Evolutionary conservation across 345 rosid species (phyloP), one percentile per base, ranked within the genome.

Genomic region (Rhodamnia rubescens): DNA sequence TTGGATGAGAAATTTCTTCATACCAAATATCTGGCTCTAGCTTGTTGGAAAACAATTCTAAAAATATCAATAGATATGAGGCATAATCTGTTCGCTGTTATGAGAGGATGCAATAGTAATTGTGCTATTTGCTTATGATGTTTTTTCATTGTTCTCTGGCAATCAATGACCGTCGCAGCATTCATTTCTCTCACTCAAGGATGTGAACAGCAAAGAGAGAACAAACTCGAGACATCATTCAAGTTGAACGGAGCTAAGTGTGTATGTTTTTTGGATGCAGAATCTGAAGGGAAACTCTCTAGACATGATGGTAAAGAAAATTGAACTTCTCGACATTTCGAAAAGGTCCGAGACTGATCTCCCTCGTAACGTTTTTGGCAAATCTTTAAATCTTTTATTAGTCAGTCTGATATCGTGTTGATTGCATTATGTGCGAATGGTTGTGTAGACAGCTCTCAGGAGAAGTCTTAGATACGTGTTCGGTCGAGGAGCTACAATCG

Each of bases 361-460:
- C 49, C 27, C 8, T 85, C 6, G 26, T 47, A 84, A 44, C 20
- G 6, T 3, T 20, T 18, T 40, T 53, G 69, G 85, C 11, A 20
- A 15, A 40, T 40, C 5, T 20, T 69, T 32, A 27, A 18, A 16
- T 83, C 84, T 53, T 55, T 55, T 24, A 50, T 40, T 58, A 10
- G 5, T 47, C 52, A 14, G 64, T 36, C 47, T 22, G 11, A 36
- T 18, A 32, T 69, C 24, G n/a, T 24, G 21, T 84, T 64, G 29
- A 57, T 51, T n/a, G 40, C n/a, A 51, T 61, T 47, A 36, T 51
- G 32, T 9, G 49, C 11, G 32, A 32, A 51, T 36, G 85, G 22
- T 59, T 64, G 81, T 74, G 90, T 87, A 94, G 98, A 56, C 93
- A 90, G 84, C 83, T 96, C 21, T 20, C 91, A 13, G 99, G 98